These are phyloP conservation scores for Nitzschia putrida DNA, from an alignment of 108 stramenopile genomes.

Conservation along the genomic window DNA sequence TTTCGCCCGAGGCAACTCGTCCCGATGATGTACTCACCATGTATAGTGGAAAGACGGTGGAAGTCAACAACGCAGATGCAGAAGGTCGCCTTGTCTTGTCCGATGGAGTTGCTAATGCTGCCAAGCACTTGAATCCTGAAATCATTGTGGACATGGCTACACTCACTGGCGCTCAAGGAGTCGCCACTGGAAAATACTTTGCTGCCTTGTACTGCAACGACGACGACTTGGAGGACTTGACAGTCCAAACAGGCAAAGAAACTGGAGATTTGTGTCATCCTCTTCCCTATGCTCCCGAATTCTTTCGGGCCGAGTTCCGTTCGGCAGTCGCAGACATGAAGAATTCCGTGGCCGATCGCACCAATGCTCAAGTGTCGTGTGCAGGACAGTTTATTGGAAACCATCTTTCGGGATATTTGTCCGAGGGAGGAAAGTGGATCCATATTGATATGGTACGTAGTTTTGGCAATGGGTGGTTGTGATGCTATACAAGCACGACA, in stretches of 20 bases:
- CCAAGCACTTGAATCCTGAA: slow-evolving; percentile 61
- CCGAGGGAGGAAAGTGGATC: slow-evolving; percentile 72
- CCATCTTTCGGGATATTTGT: slow-evolving; percentile 52
- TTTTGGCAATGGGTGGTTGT: slow-evolving; percentile 13
- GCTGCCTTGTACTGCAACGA: slow-evolving; percentile 76
- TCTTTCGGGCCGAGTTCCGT: slow-evolving; percentile 77
- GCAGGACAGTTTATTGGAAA: slow-evolving; percentile 90
- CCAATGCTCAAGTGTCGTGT: slow-evolving; percentile 87
- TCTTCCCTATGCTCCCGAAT: slow-evolving; percentile 78
- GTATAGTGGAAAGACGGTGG: slow-evolving; percentile 51
- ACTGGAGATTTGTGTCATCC: slow-evolving; percentile 81
- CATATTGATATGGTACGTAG: slow-evolving; percentile 88
- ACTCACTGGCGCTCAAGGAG: slow-evolving; percentile 84
- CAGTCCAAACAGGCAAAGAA: slow-evolving; percentile 45
- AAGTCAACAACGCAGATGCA: slow-evolving; percentile 85
- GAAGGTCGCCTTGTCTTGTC: slow-evolving; percentile 86
- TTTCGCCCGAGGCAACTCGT: slow-evolving; percentile 74
- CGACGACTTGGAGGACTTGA: slow-evolving; percentile 63
- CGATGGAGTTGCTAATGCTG: slow-evolving; percentile 82
- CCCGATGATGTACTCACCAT: slow-evolving; percentile 74
- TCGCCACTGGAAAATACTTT: slow-evolving; percentile 83
- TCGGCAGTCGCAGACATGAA: slow-evolving; percentile 90
- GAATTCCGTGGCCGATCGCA: slow-evolving; percentile 79
- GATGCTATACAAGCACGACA: too few species aligned
- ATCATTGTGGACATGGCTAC: slow-evolving; percentile 89